Evolutionary conservation across 2,329 filamentous ascomycete species (phyloP).

Genomic region (Cytospora schulzeri): DNA sequence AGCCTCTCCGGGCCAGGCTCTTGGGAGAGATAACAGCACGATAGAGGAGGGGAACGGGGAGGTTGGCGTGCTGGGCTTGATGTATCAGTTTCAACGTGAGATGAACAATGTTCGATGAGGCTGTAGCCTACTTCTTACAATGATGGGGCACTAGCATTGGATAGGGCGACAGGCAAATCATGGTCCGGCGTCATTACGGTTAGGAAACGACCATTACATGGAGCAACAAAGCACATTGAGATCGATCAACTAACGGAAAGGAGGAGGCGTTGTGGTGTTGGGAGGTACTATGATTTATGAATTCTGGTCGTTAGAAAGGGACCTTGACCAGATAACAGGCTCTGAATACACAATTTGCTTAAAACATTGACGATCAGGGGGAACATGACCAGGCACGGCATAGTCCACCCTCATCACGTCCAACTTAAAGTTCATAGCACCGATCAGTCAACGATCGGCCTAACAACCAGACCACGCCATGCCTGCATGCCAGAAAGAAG

Average conservation of each 20-base stretch:
- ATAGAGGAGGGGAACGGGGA: conserved; percentile 50
- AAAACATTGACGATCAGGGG: not conserved
- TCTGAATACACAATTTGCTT: not conserved
- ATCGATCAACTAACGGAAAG: not conserved
- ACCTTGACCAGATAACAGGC: not conserved
- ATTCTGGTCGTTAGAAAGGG: not conserved
- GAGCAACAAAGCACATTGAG: not conserved
- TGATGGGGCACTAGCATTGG: conserved; percentile 5
- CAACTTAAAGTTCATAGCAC: no score
- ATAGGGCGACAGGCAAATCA: not conserved
- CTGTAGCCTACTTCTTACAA: not conserved
- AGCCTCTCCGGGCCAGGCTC: conserved; percentile 53
- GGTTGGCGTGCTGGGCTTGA: conserved; percentile 58
- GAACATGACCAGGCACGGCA: not conserved
- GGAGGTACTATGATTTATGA: not conserved
- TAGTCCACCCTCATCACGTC: not conserved
- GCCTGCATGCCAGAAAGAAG: no score
- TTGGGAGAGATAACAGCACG: conserved; percentile 56
- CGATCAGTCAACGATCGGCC: no score
- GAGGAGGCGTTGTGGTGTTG: not conserved
- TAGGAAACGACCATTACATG: not conserved
- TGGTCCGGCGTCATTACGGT: not conserved
- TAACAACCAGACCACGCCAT: no score
- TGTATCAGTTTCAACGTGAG: conserved; percentile 62
- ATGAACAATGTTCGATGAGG: conserved; percentile 45